Evolutionary conservation across 1,284 basidiomycete genomes (phyloP).

Genomic region (Tilletiopsis washingtonensis): DNA sequence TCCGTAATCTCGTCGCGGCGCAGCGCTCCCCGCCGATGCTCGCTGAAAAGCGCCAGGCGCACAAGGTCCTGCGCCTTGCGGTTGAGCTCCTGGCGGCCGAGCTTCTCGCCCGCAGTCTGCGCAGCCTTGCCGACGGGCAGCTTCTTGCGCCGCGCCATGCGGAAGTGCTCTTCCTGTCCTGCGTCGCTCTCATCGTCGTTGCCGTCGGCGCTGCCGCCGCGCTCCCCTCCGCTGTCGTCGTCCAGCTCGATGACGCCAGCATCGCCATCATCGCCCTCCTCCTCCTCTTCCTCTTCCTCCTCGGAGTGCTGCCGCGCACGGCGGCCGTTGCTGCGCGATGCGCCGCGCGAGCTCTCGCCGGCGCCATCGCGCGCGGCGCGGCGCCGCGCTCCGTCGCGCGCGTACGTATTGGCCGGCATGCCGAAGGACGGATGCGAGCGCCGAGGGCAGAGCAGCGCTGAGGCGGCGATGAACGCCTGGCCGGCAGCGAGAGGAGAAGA

Average conservation of each 20-base stretch:
- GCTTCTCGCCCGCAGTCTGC: constrained; percentile 10
- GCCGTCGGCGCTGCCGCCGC: too few relatives aligned
- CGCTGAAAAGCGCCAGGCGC: constrained; percentile 26
- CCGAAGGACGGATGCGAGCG: too few relatives aligned
- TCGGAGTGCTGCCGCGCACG: not conserved
- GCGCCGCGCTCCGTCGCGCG: too few relatives aligned
- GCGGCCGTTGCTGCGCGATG: too few relatives aligned
- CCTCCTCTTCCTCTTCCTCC: constrained; percentile 7
- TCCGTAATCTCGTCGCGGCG: constrained; percentile 20
- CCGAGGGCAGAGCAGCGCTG: too few relatives aligned
- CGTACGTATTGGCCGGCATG: too few relatives aligned
- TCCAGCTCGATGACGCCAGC: not conserved
- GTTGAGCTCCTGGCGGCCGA: constrained; percentile 15
- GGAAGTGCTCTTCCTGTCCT: constrained; percentile 6
- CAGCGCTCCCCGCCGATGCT: constrained; percentile 17
- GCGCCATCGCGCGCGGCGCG: too few relatives aligned
- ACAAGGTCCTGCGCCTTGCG: constrained; percentile 27
- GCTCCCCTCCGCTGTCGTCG: not conserved
- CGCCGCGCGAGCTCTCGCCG: too few relatives aligned
- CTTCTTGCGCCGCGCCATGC: constrained; percentile 1
- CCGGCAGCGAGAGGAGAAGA: too few relatives aligned
- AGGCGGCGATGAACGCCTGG: too few relatives aligned
- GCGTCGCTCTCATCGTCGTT: constrained; percentile 7
- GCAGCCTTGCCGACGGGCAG: constrained; percentile 11
- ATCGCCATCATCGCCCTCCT: constrained; percentile 3